Base-by-base conservation (phyloP, 2,329 filamentous ascomycete genomes). In the Geoglossum cookeanum region DNA sequence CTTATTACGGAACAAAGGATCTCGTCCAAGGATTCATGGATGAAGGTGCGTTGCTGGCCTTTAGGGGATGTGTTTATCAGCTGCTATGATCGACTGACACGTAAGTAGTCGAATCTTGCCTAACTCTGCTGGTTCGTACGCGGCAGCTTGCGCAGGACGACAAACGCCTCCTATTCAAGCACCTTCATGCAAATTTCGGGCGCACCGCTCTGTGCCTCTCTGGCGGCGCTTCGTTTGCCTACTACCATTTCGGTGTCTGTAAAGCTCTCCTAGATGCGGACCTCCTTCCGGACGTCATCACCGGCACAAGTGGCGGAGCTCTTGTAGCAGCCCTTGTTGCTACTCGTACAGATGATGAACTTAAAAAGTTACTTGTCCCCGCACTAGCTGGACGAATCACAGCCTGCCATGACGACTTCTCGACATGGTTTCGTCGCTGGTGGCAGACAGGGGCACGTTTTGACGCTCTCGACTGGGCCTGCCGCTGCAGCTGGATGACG, bases 1-100 rank as follows among this genome's bases (percentile, higher is more conserved):
- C 91, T 2, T 98, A 98, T 67, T 95, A 89, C 64, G 92, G 92
- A 35, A 97, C 92, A n/a, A 98, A 98, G 70, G 81, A 92, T 60
- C 71, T 96, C 61, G 87, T 95, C 33, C 92, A 97, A 69, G 82
- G 83, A 57, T 97, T 91, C 65, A 74, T 95, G 49, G 87, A 96
- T 60, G 90, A 97, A 70, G 76, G 81, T 83, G 69, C 64, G 74
- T 65, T 37, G 53, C 64, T 6, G 17, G 33, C 8, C 15, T 22
- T 13, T 1, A 17, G 7, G 15, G 15, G 30, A 11, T 22, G 11
- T 15, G 4, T 33, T 30, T 33, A 13, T 3, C 13, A 2, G 22
- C 22, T 51, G 37, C 55, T 59, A 27, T n/a, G 7, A 15, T 8
- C 1, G 49, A 51, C 48, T 53, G 37, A 53, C 30, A 37, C 3